Evolutionary conservation across 805 yeast species (phyloP).

Genomic region (Saccharomycopsis capsularis): DNA sequence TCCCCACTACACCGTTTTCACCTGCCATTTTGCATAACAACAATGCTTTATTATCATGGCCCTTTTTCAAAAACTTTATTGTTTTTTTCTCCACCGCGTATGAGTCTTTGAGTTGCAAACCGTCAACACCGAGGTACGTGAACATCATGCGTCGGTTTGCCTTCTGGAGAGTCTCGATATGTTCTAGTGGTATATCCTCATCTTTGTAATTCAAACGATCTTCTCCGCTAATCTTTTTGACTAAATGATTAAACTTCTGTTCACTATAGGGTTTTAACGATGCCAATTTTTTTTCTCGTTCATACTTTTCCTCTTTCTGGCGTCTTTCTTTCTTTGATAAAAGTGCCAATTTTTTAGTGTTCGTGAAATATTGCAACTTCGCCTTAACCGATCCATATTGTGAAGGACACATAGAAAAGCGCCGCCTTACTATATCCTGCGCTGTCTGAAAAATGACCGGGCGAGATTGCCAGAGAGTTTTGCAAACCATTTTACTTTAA

Average conservation of each 20-base stretch:
- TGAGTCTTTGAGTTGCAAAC: conserved; percentile 52
- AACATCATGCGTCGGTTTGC: conserved; percentile 28
- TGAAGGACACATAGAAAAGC: background rate
- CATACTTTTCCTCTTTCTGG: background rate
- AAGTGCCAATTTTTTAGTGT: background rate
- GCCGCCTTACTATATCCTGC: no score
- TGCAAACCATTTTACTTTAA: no score
- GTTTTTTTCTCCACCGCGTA: conserved; percentile 48
- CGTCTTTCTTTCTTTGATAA: background rate
- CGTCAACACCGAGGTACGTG: conserved; percentile 52
- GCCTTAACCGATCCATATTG: background rate
- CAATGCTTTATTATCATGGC: conserved; percentile 46
- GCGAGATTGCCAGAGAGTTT: no score
- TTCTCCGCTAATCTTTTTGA: background rate
- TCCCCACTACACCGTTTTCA: conserved; percentile 47
- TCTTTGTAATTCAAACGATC: background rate
- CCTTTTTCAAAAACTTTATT: conserved; percentile 42
- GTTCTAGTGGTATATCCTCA: background rate
- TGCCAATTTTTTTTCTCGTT: background rate
- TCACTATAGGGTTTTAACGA: conserved; percentile 1
- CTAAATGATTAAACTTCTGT: background rate
- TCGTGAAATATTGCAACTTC: background rate
- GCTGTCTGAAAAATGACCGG: no score
- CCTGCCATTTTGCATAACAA: conserved; percentile 43
- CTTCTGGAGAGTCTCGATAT: background rate